Conservation (phyloP, 2,329 filamentous ascomycete species). For the Aurifilum marmelostoma region DNA sequence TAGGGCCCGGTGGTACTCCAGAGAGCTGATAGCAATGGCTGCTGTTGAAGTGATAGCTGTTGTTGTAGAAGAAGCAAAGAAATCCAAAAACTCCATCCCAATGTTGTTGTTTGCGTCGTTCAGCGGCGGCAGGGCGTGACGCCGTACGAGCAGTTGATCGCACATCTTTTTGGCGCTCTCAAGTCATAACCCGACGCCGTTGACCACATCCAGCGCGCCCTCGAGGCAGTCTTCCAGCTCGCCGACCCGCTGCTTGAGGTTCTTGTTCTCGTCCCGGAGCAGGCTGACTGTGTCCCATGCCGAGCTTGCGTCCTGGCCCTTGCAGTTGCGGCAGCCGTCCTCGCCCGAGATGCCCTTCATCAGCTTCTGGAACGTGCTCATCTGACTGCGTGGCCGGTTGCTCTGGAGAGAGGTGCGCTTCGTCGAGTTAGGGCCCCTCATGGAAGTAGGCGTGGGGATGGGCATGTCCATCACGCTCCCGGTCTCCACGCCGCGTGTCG, state of each 20-base stretch:
- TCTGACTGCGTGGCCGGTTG: constrained; percentile 36
- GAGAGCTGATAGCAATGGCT: background rate
- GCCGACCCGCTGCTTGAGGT: constrained; percentile 61
- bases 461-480: constrained; percentile 30
- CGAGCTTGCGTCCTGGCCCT: constrained; percentile 59
- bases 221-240: constrained; percentile 64
- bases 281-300: constrained; percentile 69
- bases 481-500: constrained; percentile 38
- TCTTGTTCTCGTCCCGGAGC: constrained; percentile 64
- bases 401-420: constrained; percentile 23
- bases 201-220: constrained; percentile 62
- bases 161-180: constrained; percentile 17
- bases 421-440: constrained; percentile 16
- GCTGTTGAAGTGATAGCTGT: background rate
- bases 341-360: constrained; percentile 50
- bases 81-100: constrained; percentile 18
- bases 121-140: background rate
- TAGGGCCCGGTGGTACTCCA: constrained; percentile 3
- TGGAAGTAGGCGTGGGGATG: constrained; percentile 20
- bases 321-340: constrained; percentile 57
- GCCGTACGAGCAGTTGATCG: constrained; percentile 20
- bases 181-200: constrained; percentile 52
- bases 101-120: constrained; percentile 17
- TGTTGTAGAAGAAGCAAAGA: constrained; percentile 23
- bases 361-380: constrained; percentile 53